A percentile compares a stretch with the other conserved stretches of the same genome.
These are phyloP conservation scores for Talaromyces albobiverticillius DNA, from an alignment of 2,329 filamentous ascomycete species.

Conservation along the genomic window DNA sequence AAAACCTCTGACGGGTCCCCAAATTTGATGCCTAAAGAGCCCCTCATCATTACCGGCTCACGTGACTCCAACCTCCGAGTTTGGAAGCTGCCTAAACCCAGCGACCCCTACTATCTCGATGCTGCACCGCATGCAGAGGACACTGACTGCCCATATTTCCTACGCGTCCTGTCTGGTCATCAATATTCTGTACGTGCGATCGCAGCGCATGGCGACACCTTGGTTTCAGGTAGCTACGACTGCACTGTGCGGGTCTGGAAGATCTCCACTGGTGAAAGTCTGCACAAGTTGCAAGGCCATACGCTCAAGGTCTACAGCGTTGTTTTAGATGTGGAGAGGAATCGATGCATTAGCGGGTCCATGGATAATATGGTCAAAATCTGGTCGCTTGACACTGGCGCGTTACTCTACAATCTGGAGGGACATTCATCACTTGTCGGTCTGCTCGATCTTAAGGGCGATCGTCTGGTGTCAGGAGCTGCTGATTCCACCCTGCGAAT, in stretches of 20 bases:
- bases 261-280: slow-evolving; percentile 87
- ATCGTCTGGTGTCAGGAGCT: slow-evolving; percentile 88
- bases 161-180: slow-evolving; percentile 82
- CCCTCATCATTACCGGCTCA: slow-evolving; percentile 94
- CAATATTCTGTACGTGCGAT: slow-evolving; percentile 94
- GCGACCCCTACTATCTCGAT: slow-evolving; percentile 71
- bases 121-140: slow-evolving; percentile 71
- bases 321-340: slow-evolving; percentile 84
- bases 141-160: slow-evolving; percentile 88
- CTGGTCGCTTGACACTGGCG: slow-evolving; percentile 86
- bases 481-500: slow-evolving; percentile 94
- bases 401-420: slow-evolving; percentile 83
- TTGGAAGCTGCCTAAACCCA: slow-evolving; percentile 84
- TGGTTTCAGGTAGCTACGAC: slow-evolving; percentile 98
- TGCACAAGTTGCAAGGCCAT: slow-evolving; percentile 83
- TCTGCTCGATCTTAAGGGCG: slow-evolving; percentile 81
- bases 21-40: slow-evolving; percentile 89
- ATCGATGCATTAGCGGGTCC: slow-evolving; percentile 93
- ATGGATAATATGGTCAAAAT: slow-evolving; percentile 99
- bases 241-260: slow-evolving; percentile 94
- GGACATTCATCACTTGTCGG: slow-evolving; percentile 91
- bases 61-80: slow-evolving; percentile 91
- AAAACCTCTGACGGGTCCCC: slow-evolving; percentile 67
- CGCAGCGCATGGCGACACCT: slow-evolving; percentile 86
- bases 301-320: slow-evolving; percentile 95